Percentiles rank a stretch among this genome's conserved stretches.
Conservation (phyloP, 2,329 filamentous ascomycete species). For the Blumeriella jaapii region DNA sequence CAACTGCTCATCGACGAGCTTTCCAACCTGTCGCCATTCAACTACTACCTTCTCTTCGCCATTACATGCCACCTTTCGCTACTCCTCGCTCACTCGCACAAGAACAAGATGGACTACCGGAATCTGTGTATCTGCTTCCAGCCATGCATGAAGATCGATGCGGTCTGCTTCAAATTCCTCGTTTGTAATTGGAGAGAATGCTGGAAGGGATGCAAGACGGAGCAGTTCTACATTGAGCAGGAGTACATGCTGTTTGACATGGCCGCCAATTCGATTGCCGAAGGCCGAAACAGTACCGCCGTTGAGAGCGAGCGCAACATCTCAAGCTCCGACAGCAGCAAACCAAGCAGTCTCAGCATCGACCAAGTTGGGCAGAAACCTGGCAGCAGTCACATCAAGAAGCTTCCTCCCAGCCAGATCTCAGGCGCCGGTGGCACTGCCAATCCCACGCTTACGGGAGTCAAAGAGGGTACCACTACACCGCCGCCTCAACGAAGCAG, state of each 20-base stretch:
- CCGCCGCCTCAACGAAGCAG: conserved; percentile 16
- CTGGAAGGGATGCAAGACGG: conserved; percentile 92
- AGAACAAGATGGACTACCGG: conserved; percentile 97
- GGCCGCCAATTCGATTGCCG: conserved; percentile 35
- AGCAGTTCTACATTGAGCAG: conserved; percentile 65
- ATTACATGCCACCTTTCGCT: conserved; percentile 94
- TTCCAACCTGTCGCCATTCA: conserved; percentile 88
- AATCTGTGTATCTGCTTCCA: conserved; percentile 96
- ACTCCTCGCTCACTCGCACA: conserved; percentile 79
- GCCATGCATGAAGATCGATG: conserved; percentile 92
- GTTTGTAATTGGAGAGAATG: conserved; percentile 94
- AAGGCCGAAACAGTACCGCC: conserved; percentile 23
- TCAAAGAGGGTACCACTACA: conserved; percentile 17
- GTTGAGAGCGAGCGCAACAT: conserved; percentile 39
- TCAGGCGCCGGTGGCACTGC: conserved; percentile 29
- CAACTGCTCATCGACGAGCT: conserved; percentile 83
- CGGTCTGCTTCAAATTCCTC: conserved; percentile 88
- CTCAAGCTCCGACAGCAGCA: conserved; percentile 55
- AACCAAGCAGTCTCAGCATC: conserved; percentile 32
- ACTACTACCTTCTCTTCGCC: conserved; percentile 94
- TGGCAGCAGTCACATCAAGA: conserved; percentile 27
- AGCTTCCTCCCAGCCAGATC: conserved; percentile 33
- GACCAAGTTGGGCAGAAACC: conserved; percentile 15
- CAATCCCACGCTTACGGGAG: conserved; percentile 21
- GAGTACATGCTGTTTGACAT: conserved; percentile 52